Evolutionary conservation across 768 basidiomycete genomes (phyloP).

Genomic region (Russula compacta): DNA sequence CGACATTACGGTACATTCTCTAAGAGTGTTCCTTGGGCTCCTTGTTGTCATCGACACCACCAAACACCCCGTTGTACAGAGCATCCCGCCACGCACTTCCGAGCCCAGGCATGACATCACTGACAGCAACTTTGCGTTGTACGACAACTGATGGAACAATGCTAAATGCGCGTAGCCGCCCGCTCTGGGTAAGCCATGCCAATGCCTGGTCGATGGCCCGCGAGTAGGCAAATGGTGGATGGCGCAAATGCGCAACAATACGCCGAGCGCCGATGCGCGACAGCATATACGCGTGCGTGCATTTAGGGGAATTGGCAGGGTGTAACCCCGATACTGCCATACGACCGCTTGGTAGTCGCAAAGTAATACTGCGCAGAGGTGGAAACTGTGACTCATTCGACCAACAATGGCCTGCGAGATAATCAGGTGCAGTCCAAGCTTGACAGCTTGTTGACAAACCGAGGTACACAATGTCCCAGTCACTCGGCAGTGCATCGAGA

Average conservation of each 20-base stretch:
- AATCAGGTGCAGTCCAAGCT: slow-evolving; percentile 3
- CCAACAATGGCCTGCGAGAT: slow-evolving; percentile 63
- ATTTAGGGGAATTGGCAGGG: slow-evolving; percentile 53
- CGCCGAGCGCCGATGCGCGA: slow-evolving; percentile 50
- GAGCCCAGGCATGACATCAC: slow-evolving; percentile 43
- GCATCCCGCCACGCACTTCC: slow-evolving; percentile 51
- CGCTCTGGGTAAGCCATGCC: slow-evolving; percentile 53
- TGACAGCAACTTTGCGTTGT: slow-evolving; percentile 49
- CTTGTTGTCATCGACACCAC: neutral
- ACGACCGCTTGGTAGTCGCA: slow-evolving; percentile 7
- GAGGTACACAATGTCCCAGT: slow-evolving; percentile 70
- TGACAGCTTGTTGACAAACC: slow-evolving; percentile 31
- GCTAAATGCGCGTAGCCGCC: slow-evolving; percentile 49
- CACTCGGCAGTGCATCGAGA: slow-evolving; percentile 45
- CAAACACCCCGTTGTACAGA: slow-evolving; percentile 41
- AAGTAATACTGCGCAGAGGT: slow-evolving; percentile 24
- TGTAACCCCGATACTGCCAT: slow-evolving; percentile 33
- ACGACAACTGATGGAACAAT: slow-evolving; percentile 59
- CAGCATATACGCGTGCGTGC: slow-evolving; percentile 65
- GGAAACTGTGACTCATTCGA: slow-evolving; percentile 51
- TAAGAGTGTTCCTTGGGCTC: too few species aligned
- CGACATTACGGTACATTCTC: too few species aligned
- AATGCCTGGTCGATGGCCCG: slow-evolving; percentile 69
- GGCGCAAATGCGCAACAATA: slow-evolving; percentile 48
- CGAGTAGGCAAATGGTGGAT: slow-evolving; percentile 66